Conservation (phyloP, 2,329 filamentous ascomycete species). For the Leptographium wingfieldii region DNA sequence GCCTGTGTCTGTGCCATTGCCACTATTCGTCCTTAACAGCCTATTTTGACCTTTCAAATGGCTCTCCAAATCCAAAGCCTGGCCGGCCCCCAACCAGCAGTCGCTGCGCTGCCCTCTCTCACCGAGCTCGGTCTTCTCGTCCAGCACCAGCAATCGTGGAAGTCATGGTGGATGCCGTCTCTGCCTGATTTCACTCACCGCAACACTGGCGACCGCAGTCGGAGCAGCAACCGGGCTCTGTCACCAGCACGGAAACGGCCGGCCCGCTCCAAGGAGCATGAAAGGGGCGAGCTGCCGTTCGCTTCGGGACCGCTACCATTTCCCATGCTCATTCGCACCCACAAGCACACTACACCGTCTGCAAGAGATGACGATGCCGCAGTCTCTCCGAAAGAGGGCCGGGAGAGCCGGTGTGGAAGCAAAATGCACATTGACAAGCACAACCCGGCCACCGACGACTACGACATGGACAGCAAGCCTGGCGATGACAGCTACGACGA, state of each 20-base stretch:
- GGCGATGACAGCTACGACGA: background rate
- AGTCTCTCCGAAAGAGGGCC: background rate
- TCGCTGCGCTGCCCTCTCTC: slow-evolving; percentile 5
- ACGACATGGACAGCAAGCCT: background rate
- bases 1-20: background rate
- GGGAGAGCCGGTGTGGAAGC: background rate
- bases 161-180: slow-evolving; percentile 5
- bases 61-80: too few species aligned
- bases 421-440: background rate
- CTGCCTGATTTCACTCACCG: background rate
- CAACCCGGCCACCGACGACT: background rate
- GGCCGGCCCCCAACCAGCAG: background rate
- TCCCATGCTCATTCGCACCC: background rate
- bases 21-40: background rate
- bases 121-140: slow-evolving; percentile 8
- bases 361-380: background rate
- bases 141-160: slow-evolving; percentile 1
- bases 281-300: background rate
- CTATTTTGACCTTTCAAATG: too few species aligned
- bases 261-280: background rate
- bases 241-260: slow-evolving; percentile 2
- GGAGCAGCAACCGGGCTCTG: background rate
- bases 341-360: background rate
- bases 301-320: background rate
- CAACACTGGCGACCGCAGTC: background rate